Evolutionary conservation across 805 yeast species (phyloP).

Genomic region (Barnettozyma sucrosica): DNA sequence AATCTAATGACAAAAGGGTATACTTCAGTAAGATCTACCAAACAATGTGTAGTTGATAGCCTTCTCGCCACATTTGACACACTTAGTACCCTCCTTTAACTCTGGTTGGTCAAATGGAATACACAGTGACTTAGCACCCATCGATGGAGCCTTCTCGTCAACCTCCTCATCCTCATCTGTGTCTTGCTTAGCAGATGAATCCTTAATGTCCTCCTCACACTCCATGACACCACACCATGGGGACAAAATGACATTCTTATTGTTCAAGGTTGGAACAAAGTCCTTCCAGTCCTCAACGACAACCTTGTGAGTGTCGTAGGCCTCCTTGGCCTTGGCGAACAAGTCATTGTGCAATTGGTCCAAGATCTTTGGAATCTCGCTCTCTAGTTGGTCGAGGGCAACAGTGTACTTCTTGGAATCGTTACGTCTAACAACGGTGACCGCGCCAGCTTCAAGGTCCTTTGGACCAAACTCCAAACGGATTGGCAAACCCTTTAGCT

Average conservation of each 20-base stretch:
- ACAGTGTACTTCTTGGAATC: slow-evolving; percentile 70
- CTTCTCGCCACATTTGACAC: slow-evolving; percentile 73
- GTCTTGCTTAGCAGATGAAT: slow-evolving; percentile 70
- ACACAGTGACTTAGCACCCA: slow-evolving; percentile 99
- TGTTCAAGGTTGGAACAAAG: slow-evolving; percentile 87
- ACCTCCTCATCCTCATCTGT: slow-evolving; percentile 65
- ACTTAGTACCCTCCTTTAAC: slow-evolving; percentile 71
- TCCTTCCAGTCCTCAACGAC: slow-evolving; percentile 81
- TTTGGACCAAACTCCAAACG: slow-evolving; percentile 96
- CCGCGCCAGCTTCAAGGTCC: slow-evolving; percentile 76
- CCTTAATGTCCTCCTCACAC: slow-evolving; percentile 97
- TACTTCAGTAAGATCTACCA: slow-evolving; percentile 82
- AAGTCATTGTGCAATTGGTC: slow-evolving; percentile 76
- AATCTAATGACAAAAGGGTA: neutral
- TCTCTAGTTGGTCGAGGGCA: slow-evolving; percentile 57
- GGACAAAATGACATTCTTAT: slow-evolving; percentile 81
- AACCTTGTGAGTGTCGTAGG: slow-evolving; percentile 80
- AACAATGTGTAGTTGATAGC: slow-evolving; percentile 90
- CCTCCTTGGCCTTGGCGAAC: slow-evolving; percentile 71
- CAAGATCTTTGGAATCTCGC: slow-evolving; percentile 65
- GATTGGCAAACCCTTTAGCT: slow-evolving; percentile 90
- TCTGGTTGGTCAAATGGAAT: slow-evolving; percentile 91
- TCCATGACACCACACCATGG: slow-evolving; percentile 97
- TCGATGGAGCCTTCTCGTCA: slow-evolving; percentile 95
- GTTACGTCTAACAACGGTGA: slow-evolving; percentile 90